Conservation (phyloP, 2,329 filamentous ascomycete species). For the Claviceps arundinis region DNA sequence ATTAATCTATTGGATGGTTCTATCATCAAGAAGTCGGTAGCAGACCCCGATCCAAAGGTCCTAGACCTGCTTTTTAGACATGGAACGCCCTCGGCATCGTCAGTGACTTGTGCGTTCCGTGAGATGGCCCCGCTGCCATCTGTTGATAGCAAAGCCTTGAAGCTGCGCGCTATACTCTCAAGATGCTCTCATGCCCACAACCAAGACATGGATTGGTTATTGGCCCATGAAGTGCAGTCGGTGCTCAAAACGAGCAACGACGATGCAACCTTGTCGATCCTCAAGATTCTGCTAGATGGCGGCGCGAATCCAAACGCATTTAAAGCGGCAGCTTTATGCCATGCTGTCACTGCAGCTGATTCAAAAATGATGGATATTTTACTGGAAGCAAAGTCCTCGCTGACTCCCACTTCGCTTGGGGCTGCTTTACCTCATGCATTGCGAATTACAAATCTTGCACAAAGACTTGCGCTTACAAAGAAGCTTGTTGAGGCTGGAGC, state of each 20-base stretch:
- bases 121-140: conserved; percentile 30
- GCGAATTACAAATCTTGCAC: conserved; percentile 35
- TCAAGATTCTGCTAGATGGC: conserved; percentile 33
- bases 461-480: conserved; percentile 36
- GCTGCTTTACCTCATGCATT: conserved; percentile 39
- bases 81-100: conserved; percentile 30
- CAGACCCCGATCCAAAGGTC: conserved; percentile 32
- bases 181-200: conserved; percentile 28
- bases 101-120: conserved; percentile 29
- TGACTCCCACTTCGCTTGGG: conserved; percentile 30
- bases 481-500: conserved; percentile 37
- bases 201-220: conserved; percentile 29
- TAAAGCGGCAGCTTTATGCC: conserved; percentile 36
- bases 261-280: conserved; percentile 27
- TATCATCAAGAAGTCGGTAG: conserved; percentile 27
- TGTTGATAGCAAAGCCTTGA: conserved; percentile 32
- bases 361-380: conserved; percentile 34
- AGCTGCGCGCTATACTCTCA: conserved; percentile 33
- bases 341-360: conserved; percentile 34
- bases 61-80: conserved; percentile 33
- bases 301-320: conserved; percentile 43
- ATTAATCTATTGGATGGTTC: conserved; percentile 35
- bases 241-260: conserved; percentile 22
- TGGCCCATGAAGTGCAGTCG: conserved; percentile 37
- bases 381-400: conserved; percentile 23